phyloP scores from a whole-genome alignment of 2,329 filamentous ascomycete genomes.

The Ophiostoma sp. region DNA sequence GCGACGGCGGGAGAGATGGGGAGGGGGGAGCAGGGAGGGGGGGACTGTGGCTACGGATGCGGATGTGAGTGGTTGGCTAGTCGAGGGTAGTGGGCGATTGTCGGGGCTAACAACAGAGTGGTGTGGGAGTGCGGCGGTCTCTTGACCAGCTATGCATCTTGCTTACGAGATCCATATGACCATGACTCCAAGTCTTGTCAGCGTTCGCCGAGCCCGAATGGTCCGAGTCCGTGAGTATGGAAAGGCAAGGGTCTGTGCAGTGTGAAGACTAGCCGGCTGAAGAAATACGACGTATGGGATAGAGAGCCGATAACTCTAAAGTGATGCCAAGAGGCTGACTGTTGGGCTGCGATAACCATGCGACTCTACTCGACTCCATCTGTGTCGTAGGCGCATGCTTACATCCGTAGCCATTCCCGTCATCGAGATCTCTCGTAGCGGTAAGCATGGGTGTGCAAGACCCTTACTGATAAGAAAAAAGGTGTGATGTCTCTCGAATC shows the following conservation, averaged over 20 bases:
- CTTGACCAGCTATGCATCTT: neutral
- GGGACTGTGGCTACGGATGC: neutral
- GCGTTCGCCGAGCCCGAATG: conserved; percentile 10
- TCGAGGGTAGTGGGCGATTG: neutral
- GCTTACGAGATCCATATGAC: neutral
- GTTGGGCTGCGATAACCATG: conserved; percentile 8
- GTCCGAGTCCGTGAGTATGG: neutral
- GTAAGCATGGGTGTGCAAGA: neutral
- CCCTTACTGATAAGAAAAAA: neutral
- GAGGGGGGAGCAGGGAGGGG: neutral
- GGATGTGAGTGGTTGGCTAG: conserved; percentile 7
- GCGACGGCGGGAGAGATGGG: neutral
- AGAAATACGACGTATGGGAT: too few relatives aligned
- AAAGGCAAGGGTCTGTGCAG: neutral
- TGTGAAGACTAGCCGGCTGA: neutral
- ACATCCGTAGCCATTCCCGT: neutral
- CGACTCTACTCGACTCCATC: neutral
- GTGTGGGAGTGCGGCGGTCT: too few relatives aligned
- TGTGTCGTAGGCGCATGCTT: too few relatives aligned
- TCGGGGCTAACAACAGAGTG: too few relatives aligned
- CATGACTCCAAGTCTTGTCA: neutral
- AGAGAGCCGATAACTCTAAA: neutral
- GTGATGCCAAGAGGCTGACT: neutral
- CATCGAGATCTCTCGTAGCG: neutral
- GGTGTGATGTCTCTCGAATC: too few relatives aligned